Percentiles rank a stretch among this genome's conserved stretches.
phyloP scores from a whole-genome alignment of 2,329 filamentous ascomycete species.

The Cytospora paraplurivora region DNA sequence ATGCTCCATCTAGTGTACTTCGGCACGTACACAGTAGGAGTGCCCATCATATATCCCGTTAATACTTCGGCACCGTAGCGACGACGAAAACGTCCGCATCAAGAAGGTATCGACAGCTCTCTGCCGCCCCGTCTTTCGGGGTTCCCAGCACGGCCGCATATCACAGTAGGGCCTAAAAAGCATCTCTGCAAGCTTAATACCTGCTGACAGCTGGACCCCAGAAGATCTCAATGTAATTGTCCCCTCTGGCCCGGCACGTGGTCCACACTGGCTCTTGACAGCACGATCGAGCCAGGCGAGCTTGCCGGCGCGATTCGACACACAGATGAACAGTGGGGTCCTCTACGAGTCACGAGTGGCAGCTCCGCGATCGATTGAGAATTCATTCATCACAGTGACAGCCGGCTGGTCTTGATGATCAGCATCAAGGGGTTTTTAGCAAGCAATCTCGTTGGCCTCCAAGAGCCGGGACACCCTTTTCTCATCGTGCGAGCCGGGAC shows the following conservation, averaged over 20 bases:
- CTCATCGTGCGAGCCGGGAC: background rate
- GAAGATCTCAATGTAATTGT: background rate
- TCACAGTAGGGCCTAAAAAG: background rate
- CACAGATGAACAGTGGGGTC: slow-evolving; percentile 1
- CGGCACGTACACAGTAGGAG: too few relatives aligned
- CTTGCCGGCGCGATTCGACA: background rate
- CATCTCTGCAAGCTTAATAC: slow-evolving; percentile 1
- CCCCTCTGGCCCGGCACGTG: background rate
- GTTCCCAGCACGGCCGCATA: background rate
- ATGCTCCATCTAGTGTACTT: too few relatives aligned
- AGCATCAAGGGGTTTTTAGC: background rate
- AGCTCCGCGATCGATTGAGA: background rate
- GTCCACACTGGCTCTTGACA: background rate
- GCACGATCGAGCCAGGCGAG: background rate
- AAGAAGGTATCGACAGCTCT: too few relatives aligned
- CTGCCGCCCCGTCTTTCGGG: too few relatives aligned
- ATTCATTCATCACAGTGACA: background rate
- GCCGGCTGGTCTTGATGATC: background rate
- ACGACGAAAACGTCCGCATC: too few relatives aligned
- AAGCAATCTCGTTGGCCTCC: background rate
- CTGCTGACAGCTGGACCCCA: slow-evolving; percentile 1
- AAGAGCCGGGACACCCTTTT: background rate
- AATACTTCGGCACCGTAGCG: too few relatives aligned
- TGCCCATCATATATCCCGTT: too few relatives aligned
- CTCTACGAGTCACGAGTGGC: background rate